Evolutionary conservation across 176 grass and related monocot genomes (phyloP), one percentile per base, ranked within the genome.

Genomic region (Phragmites australis): DNA sequence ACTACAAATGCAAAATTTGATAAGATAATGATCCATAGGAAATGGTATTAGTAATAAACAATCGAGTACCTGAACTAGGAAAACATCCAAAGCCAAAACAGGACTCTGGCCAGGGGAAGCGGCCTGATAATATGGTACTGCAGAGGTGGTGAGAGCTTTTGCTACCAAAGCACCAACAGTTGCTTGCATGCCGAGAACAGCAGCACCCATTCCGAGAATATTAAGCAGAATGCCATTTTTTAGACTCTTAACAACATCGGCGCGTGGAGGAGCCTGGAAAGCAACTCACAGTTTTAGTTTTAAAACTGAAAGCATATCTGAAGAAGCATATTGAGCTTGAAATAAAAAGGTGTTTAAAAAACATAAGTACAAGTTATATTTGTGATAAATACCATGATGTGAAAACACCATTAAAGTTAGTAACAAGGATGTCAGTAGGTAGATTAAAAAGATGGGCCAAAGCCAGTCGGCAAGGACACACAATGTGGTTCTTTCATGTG

Each of bases 101-200:
- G 96, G 92, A 77, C 82, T 99, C 74, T 93, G 92, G 26, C 86
- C 86, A 72, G 90, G 65, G 12, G 90, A 65, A 54, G 79, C 55
- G 70, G 77, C 70, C 51, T 89, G 90, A 81, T 93, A 93, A 56
- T 85, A 91, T 29, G 96, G 92, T 79, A 91, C 86, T 45, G 90
- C 27, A 51, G 96, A 98, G 30, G 92, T 86, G 14, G 92, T 93
- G 76, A 98, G 92, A 54, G 96, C 92, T 78, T 98, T 98, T 37
- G 92, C 96, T 71, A 98, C 96, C 85, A 98, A 88, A 54, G 83
- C 89, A 31, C 96, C 92, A 71, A 98, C 96, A 57, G 90, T 94
- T 88, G 92, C 96, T 77, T 98, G 96, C 96, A 98, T 93, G 32
- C 96, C 96, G 9, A 98, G 90, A 93, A 98, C 86, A 72, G 96